Evolutionary conservation across 2,329 filamentous ascomycete genomes (phyloP).

Genomic region (Epichloe festucae): DNA sequence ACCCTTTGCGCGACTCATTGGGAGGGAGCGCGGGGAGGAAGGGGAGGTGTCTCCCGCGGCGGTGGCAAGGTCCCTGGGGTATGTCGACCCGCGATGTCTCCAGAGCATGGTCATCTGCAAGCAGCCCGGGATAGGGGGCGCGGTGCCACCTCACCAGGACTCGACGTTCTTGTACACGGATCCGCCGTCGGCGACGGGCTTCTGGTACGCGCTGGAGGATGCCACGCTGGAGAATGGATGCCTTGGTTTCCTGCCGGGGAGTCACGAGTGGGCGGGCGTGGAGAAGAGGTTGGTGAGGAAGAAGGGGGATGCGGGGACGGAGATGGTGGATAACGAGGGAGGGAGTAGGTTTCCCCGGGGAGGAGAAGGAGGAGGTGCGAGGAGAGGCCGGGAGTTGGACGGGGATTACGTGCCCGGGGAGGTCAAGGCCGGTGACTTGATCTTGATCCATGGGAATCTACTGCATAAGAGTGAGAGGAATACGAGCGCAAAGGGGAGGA

Average conservation of each 20-base stretch:
- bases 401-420: constrained; percentile 63
- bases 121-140: constrained; percentile 92
- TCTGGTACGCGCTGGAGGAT: constrained; percentile 96
- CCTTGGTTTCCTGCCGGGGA: constrained; percentile 72
- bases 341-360: constrained; percentile 41
- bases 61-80: constrained; percentile 61
- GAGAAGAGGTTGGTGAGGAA: constrained; percentile 62
- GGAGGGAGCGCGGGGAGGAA: constrained; percentile 23
- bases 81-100: constrained; percentile 60
- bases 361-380: constrained; percentile 23
- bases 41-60: constrained; percentile 32
- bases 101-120: constrained; percentile 99
- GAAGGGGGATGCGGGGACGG: constrained; percentile 40
- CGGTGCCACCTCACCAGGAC: constrained; percentile 85
- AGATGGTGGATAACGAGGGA: constrained; percentile 62
- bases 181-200: constrained; percentile 79
- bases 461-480: constrained; percentile 96
- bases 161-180: constrained; percentile 85
- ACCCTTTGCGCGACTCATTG: constrained; percentile 47
- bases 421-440: constrained; percentile 80
- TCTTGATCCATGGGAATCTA: constrained; percentile 90
- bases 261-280: constrained; percentile 62
- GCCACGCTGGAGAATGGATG: constrained; percentile 79
- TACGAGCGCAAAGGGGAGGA: constrained; percentile 68
- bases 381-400: constrained; percentile 22